A percentile compares a stretch with the other conserved stretches of the same genome.
Conservation (phyloP, 805 yeast species). For the Saccharomycopsis malanga region DNA sequence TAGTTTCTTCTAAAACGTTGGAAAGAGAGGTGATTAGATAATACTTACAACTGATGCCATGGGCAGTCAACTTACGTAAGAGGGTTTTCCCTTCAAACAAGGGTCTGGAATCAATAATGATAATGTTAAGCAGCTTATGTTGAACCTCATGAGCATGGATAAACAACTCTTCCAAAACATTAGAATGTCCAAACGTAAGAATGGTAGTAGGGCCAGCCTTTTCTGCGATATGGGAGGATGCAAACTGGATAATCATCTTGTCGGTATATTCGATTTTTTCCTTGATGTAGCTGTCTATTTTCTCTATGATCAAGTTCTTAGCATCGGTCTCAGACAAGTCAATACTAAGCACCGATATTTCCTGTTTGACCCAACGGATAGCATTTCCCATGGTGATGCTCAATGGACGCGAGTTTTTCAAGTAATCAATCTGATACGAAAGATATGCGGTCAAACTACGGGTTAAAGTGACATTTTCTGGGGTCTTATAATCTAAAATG, state of each 20-base stretch:
- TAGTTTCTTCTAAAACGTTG: conserved; percentile 61
- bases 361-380: conserved; percentile 94
- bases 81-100: conserved; percentile 85
- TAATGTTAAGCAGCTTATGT: conserved; percentile 61
- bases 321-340: conserved; percentile 65
- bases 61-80: conserved; percentile 53
- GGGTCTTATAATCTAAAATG: conserved; percentile 75
- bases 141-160: conserved; percentile 55
- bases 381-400: conserved; percentile 96
- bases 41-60: conserved; percentile 62
- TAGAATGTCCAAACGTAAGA: conserved; percentile 82
- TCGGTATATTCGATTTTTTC: conserved; percentile 84
- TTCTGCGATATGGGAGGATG: conserved; percentile 66
- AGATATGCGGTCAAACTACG: conserved; percentile 84
- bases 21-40: conserved; percentile 73
- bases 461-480: conserved; percentile 74
- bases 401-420: conserved; percentile 85
- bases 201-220: conserved; percentile 79
- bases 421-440: conserved; percentile 86
- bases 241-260: conserved; percentile 71
- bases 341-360: conserved; percentile 74
- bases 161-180: conserved; percentile 71
- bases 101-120: conserved; percentile 90
- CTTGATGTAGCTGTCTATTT: conserved; percentile 72
- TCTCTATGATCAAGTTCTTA: conserved; percentile 51